Evolutionary conservation across 1,139 yeast genomes (phyloP).

Genomic region (Debaryomyces udenii): DNA sequence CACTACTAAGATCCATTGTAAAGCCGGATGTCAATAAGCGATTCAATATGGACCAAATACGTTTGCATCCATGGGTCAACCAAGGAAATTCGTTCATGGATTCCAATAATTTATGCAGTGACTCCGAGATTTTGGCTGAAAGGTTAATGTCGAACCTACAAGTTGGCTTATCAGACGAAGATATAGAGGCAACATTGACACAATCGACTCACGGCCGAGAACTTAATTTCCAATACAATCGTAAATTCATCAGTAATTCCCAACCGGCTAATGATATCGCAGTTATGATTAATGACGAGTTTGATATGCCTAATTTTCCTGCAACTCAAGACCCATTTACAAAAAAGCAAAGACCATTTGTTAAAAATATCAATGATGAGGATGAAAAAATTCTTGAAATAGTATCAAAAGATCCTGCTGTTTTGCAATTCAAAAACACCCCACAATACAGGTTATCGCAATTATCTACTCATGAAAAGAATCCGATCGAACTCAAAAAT

Average conservation of each 20-base stretch:
- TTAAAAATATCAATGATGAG: slow-evolving; percentile 21
- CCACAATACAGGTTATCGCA: slow-evolving; percentile 9
- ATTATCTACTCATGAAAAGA: slow-evolving; percentile 9
- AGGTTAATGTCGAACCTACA: slow-evolving; percentile 46
- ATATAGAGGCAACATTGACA: slow-evolving; percentile 5
- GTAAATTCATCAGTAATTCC: slow-evolving; percentile 23
- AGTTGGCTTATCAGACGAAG: slow-evolving; percentile 47
- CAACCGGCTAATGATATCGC: slow-evolving; percentile 38
- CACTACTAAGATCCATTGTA: slow-evolving; percentile 53
- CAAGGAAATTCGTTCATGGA: slow-evolving; percentile 42
- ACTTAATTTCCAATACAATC: slow-evolving; percentile 12
- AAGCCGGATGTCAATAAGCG: slow-evolving; percentile 49
- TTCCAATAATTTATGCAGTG: slow-evolving; percentile 47
- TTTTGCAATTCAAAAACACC: slow-evolving; percentile 45
- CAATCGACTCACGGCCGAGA: background rate
- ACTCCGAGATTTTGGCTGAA: slow-evolving; percentile 48
- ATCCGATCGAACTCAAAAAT: slow-evolving; percentile 18
- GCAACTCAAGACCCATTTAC: slow-evolving; percentile 34
- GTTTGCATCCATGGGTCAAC: slow-evolving; percentile 56
- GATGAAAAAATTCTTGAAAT: slow-evolving; percentile 38
- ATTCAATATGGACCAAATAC: slow-evolving; percentile 38
- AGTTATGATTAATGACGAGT: slow-evolving; percentile 35
- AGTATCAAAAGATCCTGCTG: slow-evolving; percentile 51
- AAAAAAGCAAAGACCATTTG: slow-evolving; percentile 18
- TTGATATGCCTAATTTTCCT: slow-evolving; percentile 24